phyloP scores from a whole-genome alignment of 768 basidiomycete genomes.

The Tulasnella sp. region DNA sequence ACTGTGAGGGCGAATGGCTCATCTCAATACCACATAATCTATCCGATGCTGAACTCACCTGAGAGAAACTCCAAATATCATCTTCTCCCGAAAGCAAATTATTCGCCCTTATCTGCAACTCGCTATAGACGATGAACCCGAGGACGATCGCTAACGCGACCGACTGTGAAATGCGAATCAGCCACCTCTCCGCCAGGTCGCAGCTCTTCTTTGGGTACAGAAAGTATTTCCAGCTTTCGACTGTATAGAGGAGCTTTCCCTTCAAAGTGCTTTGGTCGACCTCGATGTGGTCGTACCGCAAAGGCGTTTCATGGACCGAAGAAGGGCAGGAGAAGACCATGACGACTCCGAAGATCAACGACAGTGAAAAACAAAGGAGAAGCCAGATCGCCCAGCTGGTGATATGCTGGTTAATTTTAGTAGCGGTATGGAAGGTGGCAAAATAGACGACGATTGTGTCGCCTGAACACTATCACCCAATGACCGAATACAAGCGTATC shows the following conservation, averaged over 20 bases:
- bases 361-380: slow-evolving; percentile 13
- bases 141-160: background rate
- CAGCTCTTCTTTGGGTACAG: background rate
- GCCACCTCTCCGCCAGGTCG: background rate
- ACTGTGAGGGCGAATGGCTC: background rate
- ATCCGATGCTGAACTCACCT: background rate
- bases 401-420: slow-evolving; percentile 21
- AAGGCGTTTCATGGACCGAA: background rate
- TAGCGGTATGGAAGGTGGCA: background rate
- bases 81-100: slow-evolving; percentile 1
- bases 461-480: background rate
- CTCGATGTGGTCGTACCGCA: background rate
- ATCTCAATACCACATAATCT: background rate
- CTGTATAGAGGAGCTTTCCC: background rate
- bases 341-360: slow-evolving; percentile 12
- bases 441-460: slow-evolving; percentile 22
- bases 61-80: slow-evolving; percentile 17
- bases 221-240: background rate
- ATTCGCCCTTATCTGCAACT: slow-evolving; percentile 7
- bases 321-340: slow-evolving; percentile 19
- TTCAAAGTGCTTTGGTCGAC: background rate
- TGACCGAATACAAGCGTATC: background rate
- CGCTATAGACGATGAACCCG: slow-evolving; percentile 2
- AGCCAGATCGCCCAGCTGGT: slow-evolving; percentile 24
- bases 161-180: background rate